Base-by-base conservation (phyloP, 768 basidiomycete genomes). In the Mycena latifolia region DNA sequence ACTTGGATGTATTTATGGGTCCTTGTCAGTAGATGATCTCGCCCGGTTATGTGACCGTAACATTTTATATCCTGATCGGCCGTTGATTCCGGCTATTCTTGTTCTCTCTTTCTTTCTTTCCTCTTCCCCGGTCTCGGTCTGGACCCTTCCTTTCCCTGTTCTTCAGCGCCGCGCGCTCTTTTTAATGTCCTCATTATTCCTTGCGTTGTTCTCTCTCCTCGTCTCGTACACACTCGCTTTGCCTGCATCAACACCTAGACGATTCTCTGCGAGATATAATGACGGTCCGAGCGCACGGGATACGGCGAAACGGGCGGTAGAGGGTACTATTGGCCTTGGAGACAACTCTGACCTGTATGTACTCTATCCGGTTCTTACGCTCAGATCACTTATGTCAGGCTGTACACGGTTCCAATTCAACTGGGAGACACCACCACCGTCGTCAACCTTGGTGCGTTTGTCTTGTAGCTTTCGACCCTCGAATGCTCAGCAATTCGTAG, bases 371-470 rank as follows among this genome's bases (percentile, higher is more conserved):
- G 33, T 35, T 35, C 33, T 35, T 7, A 35, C 33, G 33, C 33
- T 35, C 8, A 35, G n/a, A 35, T 35, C 6, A 7, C 33, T 14
- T 14, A 35, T 35, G 8, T 6, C 33, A 74, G 70, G 20, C 64
- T 75, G 35, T 88, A 88, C 64, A 85, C 75, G 14, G 82, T 86
- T 22, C 78, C 82, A 24, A 76, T 88, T 25, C 74, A 77, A 61
- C 72, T 87, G n/a, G 86, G 85, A 27, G 73, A 65, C 46, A 79
- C 77, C 22, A 70, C 75, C 31, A 77, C 79, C 15, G 77, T 85
- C 20, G 77, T 88, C 22, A 80, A 88, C 48, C 73, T 88, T 39
- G 86, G 85, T 86, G 58, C 37, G 77, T 69, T 50, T 25, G 22
- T 39, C 33, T 20, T 18, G 33, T n/a, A 9, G 37, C 15, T 15